Base-by-base conservation (phyloP, 2,329 filamentous ascomycete species). In the Metarhizium robertsii region DNA sequence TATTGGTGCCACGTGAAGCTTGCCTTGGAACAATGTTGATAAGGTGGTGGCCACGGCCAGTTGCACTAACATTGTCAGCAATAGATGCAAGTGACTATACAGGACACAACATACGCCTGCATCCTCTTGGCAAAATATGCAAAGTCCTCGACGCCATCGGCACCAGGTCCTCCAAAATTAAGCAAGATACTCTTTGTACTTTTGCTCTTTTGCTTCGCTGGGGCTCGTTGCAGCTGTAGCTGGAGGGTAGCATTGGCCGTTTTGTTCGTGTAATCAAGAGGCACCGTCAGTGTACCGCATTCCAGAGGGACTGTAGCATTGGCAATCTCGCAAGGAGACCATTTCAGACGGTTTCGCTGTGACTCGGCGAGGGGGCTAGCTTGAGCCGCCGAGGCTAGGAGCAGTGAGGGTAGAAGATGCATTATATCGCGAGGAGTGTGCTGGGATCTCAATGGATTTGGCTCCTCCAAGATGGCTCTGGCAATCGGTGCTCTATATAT, bases 11-110 rank as follows among this genome's bases (percentile, higher is more conserved):
- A 29, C 14, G 18, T 13, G 50, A 47, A 20, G 25, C 60, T 43
- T 57, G 66, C 64, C 66, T 61, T 16, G 67, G 63, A 49, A 62
- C 63, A 36, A 68, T 61, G 4, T 61, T 53, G 7, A 67, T 52
- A 11, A 69, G 56, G 47, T 69, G 60, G n/a, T 65, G 60, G 10
- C 61, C 36, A 1, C 62, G 60, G 14, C 66, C 65, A 20, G 62
- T 66, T 1, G 59, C 29, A 16, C 62, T 65, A 32, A 6, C 10
- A 10, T 11, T 16, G 38, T 18, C 25, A 29, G 38, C 20, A 53
- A 30, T 4, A 34, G 4, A 20, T 30, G 13, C 32, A 7, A 36
- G 11, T 38, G 57, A 13, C 48, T 32, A 36, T 47, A 10, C 3
- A 29, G 8, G 32, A 3, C 16, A 36, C 18, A 50, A 56, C 57